Evolutionary conservation across 2,329 filamentous ascomycete species (phyloP), one percentile per base, ranked within the genome.

Genomic region (Botrytis elliptica): DNA sequence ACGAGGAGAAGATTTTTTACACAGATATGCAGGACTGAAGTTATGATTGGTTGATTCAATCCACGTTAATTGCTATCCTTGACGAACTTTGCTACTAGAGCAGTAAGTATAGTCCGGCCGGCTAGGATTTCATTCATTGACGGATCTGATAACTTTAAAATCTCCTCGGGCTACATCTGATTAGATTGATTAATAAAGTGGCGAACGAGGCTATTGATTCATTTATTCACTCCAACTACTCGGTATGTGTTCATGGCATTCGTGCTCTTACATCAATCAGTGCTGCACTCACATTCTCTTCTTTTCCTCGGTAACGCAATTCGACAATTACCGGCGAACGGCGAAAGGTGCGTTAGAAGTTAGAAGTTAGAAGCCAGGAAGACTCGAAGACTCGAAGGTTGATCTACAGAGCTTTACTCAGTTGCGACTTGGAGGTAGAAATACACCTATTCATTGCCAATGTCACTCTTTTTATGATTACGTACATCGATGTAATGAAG

Each of bases 101-200:
- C 4, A 44, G 38, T 64, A 20, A 18, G n/a, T 65, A 29, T 55
- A 55, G n/a, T 29, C 52, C 52, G 22, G 38, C 46, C 9, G 20
- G 42, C 22, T 20, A 46, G 46, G 22, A 25, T 66, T 66, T 4
- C 16, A 33, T 52, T 29, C 18, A 59, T 20, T 20, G 10, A 44
- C 52, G 62, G 70, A 67, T 67, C 60, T 68, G 62, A 67, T 72
- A 72, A 72, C 70, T 65, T 72, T 67, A 57, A 72, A 55, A 40
- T 38, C 16, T 29, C 8, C 33, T 6, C 38, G 20, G 29, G 33
- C 29, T 29, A 59, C 65, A 68, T 68, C 65, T 68, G 65, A 44
- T 70, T 42, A 70, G 36, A 62, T 62, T 62, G 55, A 59, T 57
- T 7, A 67, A 55, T 12, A 25, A 67, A 52, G 46, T 52, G 33